Conservation (phyloP, 805 yeast genomes). For the Myxozyma udenii region DNA sequence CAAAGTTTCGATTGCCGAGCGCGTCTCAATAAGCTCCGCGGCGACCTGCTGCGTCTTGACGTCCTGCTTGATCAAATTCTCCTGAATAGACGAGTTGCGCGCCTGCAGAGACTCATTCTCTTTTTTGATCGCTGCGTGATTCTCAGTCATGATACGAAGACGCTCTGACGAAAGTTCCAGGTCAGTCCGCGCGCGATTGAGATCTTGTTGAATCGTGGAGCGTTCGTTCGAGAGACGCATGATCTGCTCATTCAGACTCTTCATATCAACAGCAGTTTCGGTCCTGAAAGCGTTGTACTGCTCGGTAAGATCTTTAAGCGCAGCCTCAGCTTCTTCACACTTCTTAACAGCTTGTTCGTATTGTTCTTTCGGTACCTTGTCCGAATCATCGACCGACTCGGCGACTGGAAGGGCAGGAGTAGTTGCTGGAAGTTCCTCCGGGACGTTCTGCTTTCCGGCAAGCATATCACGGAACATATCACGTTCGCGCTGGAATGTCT, state of each 20-base stretch:
- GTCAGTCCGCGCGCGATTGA: constrained; percentile 56
- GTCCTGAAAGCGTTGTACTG: constrained; percentile 42
- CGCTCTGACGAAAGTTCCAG: constrained; percentile 54
- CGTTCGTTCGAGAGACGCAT: constrained; percentile 43
- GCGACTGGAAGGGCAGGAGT: neutral
- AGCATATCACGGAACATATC: constrained; percentile 54
- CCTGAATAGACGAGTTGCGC: constrained; percentile 44
- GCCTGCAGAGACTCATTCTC: constrained; percentile 49
- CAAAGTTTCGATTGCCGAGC: constrained; percentile 45
- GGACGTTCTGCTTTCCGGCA: neutral
- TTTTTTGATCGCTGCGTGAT: constrained; percentile 42
- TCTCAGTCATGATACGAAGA: constrained; percentile 43
- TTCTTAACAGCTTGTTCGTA: constrained; percentile 9
- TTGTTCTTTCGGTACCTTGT: constrained; percentile 7
- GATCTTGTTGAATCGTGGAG: constrained; percentile 48
- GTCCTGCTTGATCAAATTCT: constrained; percentile 48
- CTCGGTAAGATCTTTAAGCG: constrained; percentile 34
- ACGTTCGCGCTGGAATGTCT: constrained; percentile 59
- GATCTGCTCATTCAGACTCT: constrained; percentile 50
- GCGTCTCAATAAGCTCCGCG: constrained; percentile 56
- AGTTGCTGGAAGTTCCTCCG: neutral
- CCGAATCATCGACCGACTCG: neutral
- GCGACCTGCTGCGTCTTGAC: constrained; percentile 46
- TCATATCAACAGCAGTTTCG: constrained; percentile 46
- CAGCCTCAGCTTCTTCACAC: constrained; percentile 6